Percentiles rank a stretch among this genome's conserved stretches.
Evolutionary conservation across 306 rosid species (phyloP).

Genomic region (Adenanthera pavonina): DNA sequence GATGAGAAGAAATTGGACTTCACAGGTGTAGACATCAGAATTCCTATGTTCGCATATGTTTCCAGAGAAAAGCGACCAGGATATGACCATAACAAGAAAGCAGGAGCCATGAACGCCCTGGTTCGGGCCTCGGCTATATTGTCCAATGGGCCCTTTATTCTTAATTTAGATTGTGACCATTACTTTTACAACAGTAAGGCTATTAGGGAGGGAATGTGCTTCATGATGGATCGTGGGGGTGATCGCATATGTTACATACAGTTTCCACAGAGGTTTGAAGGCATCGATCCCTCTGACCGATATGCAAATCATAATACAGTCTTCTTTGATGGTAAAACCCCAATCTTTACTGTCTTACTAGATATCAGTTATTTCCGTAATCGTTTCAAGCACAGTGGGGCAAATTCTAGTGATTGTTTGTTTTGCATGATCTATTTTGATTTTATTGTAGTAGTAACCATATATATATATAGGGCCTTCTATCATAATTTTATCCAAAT

Average conservation of each 20-base stretch:
- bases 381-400: not conserved
- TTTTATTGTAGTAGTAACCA: no score
- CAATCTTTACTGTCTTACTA: not conserved
- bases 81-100: constrained; percentile 85
- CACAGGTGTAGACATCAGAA: constrained; percentile 74
- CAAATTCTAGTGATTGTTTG: not conserved
- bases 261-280: constrained; percentile 89
- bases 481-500: not conserved
- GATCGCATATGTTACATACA: constrained; percentile 84
- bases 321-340: constrained; percentile 77
- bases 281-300: constrained; percentile 87
- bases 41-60: constrained; percentile 88
- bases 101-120: constrained; percentile 93
- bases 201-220: constrained; percentile 81
- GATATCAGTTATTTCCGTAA: not conserved
- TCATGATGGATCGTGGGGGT: constrained; percentile 91
- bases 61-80: constrained; percentile 88
- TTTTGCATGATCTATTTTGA: no score
- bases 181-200: constrained; percentile 71
- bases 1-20: constrained; percentile 74
- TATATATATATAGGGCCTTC: not conserved
- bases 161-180: constrained; percentile 85
- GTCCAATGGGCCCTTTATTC: constrained; percentile 83
- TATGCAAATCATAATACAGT: constrained; percentile 91
- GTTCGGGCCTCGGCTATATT: constrained; percentile 85